Percentiles rank a stretch among this genome's conserved stretches.
These are phyloP conservation scores for Trichoderma arundinaceum DNA, from an alignment of 2,329 filamentous ascomycete genomes.

Conservation along the genomic window DNA sequence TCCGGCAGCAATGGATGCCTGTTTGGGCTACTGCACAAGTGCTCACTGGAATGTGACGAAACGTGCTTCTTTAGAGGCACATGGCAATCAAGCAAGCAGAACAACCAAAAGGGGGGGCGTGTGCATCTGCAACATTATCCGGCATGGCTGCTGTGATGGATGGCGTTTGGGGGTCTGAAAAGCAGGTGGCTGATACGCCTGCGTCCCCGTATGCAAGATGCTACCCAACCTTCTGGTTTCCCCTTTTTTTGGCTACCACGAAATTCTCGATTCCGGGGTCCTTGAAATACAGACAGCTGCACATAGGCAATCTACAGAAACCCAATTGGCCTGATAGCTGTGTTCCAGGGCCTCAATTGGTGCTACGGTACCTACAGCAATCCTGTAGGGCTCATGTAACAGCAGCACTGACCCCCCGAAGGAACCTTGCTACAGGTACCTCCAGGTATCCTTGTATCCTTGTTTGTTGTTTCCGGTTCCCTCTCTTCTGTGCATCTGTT, in stretches of 20 bases:
- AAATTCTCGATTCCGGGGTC: background rate
- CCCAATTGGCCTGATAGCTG: slow-evolving; percentile 6
- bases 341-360: background rate
- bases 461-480: background rate
- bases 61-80: slow-evolving; percentile 7
- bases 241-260: background rate
- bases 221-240: background rate
- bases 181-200: background rate
- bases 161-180: background rate
- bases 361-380: background rate
- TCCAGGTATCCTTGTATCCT: background rate
- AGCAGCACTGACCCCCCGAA: slow-evolving; percentile 1
- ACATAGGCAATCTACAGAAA: background rate
- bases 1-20: too few species aligned
- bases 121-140: slow-evolving; percentile 15
- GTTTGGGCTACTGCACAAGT: background rate
- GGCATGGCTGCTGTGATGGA: slow-evolving; percentile 2
- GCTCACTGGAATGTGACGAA: slow-evolving; percentile 25
- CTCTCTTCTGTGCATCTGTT: background rate
- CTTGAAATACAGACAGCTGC: background rate
- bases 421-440: background rate
- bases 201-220: background rate
- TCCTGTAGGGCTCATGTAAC: slow-evolving; percentile 13
- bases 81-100: background rate
- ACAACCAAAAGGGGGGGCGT: background rate